These are phyloP conservation scores for Malus hybrid DNA, from an alignment of 331 rosid genomes.

Conservation along the genomic window DNA sequence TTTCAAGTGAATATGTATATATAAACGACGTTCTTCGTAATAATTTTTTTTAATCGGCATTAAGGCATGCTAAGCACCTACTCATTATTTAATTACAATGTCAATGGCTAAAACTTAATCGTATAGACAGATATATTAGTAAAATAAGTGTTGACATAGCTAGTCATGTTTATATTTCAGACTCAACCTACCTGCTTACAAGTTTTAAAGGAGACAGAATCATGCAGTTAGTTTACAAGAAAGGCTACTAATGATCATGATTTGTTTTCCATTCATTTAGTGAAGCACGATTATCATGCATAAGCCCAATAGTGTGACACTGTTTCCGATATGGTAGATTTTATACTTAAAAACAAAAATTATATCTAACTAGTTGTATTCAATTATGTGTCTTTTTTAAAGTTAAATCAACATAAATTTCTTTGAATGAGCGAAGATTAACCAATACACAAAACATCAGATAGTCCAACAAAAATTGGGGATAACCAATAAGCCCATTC, in stretches of 20 bases:
- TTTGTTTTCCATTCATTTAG: background rate
- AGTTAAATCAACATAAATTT: too few species aligned
- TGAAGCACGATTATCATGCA: background rate
- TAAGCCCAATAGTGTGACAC: background rate
- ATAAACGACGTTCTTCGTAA: too few species aligned
- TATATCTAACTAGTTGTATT: too few species aligned
- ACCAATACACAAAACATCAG: too few species aligned
- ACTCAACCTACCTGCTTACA: background rate
- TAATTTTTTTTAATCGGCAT: background rate
- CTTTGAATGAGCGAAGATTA: too few species aligned
- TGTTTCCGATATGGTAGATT: background rate
- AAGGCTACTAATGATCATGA: background rate
- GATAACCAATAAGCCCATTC: too few species aligned
- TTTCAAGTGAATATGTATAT: too few species aligned
- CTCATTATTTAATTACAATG: background rate
- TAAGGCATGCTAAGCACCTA: background rate
- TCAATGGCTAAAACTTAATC: background rate
- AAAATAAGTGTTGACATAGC: background rate
- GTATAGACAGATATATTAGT: background rate
- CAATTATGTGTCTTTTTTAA: background rate
- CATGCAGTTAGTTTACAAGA: background rate
- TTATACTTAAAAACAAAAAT: background rate
- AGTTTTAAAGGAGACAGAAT: background rate
- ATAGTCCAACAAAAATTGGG: too few species aligned
- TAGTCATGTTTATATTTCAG: background rate